Evolutionary conservation across 2,329 filamentous ascomycete species (phyloP), one percentile per base, ranked within the genome.

Genomic region (Helminthosporium solani): DNA sequence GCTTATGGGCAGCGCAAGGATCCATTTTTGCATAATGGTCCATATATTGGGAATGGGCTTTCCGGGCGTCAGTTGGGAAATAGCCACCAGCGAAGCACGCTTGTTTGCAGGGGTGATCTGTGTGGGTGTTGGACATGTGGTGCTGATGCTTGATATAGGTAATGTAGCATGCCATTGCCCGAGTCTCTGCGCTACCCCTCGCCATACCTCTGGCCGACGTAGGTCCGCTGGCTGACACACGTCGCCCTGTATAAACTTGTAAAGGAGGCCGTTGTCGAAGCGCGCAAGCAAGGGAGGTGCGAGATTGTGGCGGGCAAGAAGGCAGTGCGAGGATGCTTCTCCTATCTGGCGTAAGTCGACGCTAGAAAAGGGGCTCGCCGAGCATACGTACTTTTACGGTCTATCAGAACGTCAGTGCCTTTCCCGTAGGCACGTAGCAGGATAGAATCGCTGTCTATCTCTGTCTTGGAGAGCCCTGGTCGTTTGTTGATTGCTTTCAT

Each of bases 21-120:
- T 90, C 94, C 94, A 99, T 73, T 91, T 95, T 69, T 95, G 90
- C 80, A 96, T 87, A 27, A 95, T 90, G 6, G 88, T 90, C 94
- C 94, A 99, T 45, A 95, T 75, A 68, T 95, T 96, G 15, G 90
- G 88, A n/a, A 82, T 78, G 4, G 85, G 84, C 64, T 86, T 89
- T 50, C 82, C 82, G 36, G 83, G 83, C 18, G 82, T 82, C 52
- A 72, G 60, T 47, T 61, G 54, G 38, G 69, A 64, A 55, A 66
- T 65, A 46, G 64, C 66, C 31, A 59, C 62, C 47, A 70, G 54
- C 20, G 67, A 69, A 44, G 63, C 61, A 65, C 62, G 66, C 56
- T 66, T 67, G 49, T 64, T 61, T 50, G 59, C 47, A 40, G 60
- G 50, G 50, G 56, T 52, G 43, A 64, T 52, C 52, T 66, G 63